Base-by-base conservation (phyloP, 495 filamentous ascomycete species). In the Entonaema liquescens region DNA sequence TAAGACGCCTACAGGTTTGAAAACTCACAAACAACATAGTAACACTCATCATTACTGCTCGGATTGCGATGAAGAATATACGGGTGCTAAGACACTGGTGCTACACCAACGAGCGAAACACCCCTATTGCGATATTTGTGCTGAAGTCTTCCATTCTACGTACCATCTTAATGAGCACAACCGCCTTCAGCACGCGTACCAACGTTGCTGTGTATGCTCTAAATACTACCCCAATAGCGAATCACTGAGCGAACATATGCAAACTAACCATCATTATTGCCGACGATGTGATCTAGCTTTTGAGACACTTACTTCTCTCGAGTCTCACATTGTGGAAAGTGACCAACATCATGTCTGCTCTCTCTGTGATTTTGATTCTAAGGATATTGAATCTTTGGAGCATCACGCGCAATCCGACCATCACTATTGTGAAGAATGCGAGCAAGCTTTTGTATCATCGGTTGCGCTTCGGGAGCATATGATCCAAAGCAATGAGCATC, bases 231-330 rank as follows among this genome's bases (percentile, higher is more conserved):
- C 42, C 3, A 2, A 11, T 47, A 7, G 2, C 5, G 17, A 21
- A 11, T 11, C 42, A 2, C 19, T 47, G 7, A 11, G 19, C 19
- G 42, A 21, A 8, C 42, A 68, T 33, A 54, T 13, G 9, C 54
- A 36, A 35, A 23, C 7, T 6, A 57, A 3, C 1, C 63, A 66
- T 23, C 19, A 26, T 15, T 52, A 50, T 42, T 66, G 63, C 42
- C 1, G 23, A 2, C 54, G 40, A n/a, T 66, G 63, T 13, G 21
- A 52, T 35, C 12, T 25, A 7, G 26, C 12, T 52, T 59, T 59
- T 13, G 29, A 26, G 13, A 52, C 63, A 19, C 15, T 0, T 12
- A 19, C 0, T 3, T 21, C 5, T 6, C 52, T 59, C 1, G 13
- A 47, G 6, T 4, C 17, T 3, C 63, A 66, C 1, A 42, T 11